A percentile compares a stretch with the other conserved stretches of the same genome.
phyloP scores from a whole-genome alignment of 164 flowering plant genomes.

The Magnolia sinica region DNA sequence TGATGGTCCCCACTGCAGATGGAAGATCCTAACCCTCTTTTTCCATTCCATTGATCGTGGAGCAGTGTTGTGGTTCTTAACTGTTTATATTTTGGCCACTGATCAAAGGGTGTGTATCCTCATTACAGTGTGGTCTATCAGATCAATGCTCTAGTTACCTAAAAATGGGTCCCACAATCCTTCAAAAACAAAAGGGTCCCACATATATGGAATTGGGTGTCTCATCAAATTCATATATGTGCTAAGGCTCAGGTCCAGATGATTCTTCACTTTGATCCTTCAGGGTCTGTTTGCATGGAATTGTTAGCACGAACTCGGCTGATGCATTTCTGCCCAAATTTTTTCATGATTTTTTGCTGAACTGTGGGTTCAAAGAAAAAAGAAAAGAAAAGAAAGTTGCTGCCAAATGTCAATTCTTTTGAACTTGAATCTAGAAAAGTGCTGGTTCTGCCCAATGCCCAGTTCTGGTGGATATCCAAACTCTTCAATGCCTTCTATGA shows the following conservation, averaged over 20 bases:
- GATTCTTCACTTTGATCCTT: neutral
- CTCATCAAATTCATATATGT: neutral
- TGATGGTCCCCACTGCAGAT: too few species aligned
- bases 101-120: too few species aligned
- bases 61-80: too few species aligned
- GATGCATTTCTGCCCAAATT: neutral
- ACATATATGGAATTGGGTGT: neutral
- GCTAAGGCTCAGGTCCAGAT: neutral
- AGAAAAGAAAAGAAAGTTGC: neutral
- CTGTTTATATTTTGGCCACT: too few species aligned
- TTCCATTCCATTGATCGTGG: too few species aligned
- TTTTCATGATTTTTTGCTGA: neutral
- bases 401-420: neutral
- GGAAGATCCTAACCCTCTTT: too few species aligned
- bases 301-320: too few species aligned
- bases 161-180: neutral
- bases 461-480: neutral
- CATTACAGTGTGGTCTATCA: too few species aligned
- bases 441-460: neutral
- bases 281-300: neutral
- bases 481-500: neutral
- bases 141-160: too few species aligned
- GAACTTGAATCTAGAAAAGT: neutral
- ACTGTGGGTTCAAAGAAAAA: neutral
- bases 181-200: neutral